phyloP scores from a whole-genome alignment of 257 asterid genomes.

The Solanum pennellii region DNA sequence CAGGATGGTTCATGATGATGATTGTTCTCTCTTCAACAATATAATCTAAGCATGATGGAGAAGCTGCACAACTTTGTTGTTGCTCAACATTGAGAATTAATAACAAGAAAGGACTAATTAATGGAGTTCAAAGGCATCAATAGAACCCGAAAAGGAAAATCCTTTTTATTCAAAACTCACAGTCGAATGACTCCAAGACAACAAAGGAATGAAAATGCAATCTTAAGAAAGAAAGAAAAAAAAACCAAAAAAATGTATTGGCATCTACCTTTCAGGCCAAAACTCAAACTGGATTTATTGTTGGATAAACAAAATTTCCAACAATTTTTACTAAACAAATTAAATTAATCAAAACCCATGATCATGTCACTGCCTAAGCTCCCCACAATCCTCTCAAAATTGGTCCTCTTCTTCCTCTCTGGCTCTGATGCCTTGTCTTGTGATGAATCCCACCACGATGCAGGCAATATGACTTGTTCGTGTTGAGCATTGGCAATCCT shows the following conservation, averaged over 20 bases:
- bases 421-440: background rate
- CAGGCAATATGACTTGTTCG: background rate
- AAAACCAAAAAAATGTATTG: too few relatives aligned
- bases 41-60: slow-evolving; percentile 26
- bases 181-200: background rate
- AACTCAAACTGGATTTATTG: background rate
- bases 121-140: background rate
- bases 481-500: background rate
- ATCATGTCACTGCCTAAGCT: slow-evolving; percentile 21
- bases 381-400: slow-evolving; percentile 5
- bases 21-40: slow-evolving; percentile 49
- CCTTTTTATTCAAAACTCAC: background rate
- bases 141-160: background rate
- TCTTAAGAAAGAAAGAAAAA: too few relatives aligned
- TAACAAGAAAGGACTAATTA: background rate
- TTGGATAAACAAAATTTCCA: background rate
- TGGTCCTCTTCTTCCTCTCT: background rate
- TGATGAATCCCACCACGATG: background rate
- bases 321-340: background rate
- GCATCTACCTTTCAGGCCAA: background rate
- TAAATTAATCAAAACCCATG: background rate
- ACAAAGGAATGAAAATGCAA: too few relatives aligned
- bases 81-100: slow-evolving; percentile 31
- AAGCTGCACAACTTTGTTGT: background rate
- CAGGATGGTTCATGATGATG: slow-evolving; percentile 61